These are phyloP conservation scores for Fusarium sp. DNA, from an alignment of 2,329 filamentous ascomycete species.

Conservation along the genomic window DNA sequence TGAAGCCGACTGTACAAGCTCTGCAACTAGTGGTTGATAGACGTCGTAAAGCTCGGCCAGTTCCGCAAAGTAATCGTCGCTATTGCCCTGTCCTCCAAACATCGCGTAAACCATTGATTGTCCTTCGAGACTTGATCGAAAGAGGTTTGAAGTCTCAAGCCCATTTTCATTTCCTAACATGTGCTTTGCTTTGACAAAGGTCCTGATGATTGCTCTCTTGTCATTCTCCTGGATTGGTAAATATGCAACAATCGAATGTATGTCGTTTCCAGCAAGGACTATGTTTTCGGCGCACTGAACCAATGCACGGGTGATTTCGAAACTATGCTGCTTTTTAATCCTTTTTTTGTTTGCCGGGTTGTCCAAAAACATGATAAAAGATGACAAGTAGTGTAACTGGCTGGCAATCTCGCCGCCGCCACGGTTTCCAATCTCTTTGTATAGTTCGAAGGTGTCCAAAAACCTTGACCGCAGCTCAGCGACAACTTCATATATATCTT, in stretches of 20 bases:
- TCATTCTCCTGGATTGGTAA: not conserved
- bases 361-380: not conserved
- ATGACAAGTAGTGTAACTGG: not conserved
- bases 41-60: conserved; percentile 90
- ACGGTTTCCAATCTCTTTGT: not conserved
- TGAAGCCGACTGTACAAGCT: conserved; percentile 77
- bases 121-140: not conserved
- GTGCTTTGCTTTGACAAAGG: not conserved
- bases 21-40: conserved; percentile 92
- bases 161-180: not conserved
- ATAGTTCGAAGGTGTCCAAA: not conserved
- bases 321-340: not conserved
- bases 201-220: not conserved
- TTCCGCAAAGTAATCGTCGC: conserved; percentile 99
- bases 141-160: not conserved
- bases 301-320: not conserved
- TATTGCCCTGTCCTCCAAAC: conserved; percentile 97
- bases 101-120: conserved; percentile 77
- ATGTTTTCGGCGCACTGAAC: not conserved
- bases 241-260: not conserved
- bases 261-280: not conserved
- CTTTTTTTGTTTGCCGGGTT: not conserved
- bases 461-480: not conserved
- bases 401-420: not conserved
- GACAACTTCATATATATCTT: not conserved